Evolutionary conservation across 768 basidiomycete species (phyloP), one percentile per base, ranked within the genome.

Genomic region (Phylloporus sp.): DNA sequence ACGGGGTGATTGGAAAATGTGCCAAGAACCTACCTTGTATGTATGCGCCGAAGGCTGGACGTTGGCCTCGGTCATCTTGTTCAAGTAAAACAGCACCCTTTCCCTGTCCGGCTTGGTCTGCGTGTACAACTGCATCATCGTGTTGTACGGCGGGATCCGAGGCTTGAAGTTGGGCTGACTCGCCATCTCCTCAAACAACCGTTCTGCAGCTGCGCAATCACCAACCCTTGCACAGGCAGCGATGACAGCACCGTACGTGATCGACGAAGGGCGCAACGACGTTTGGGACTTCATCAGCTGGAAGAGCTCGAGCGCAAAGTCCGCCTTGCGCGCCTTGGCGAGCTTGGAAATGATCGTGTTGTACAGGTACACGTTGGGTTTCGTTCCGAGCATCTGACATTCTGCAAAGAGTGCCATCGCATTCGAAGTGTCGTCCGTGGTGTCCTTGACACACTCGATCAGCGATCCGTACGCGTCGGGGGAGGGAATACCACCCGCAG

Each of bases 331-430:
- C 4, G 96, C 96, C 65, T 87, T 91, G 26, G 91, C 84, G 9
- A 99, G 78, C 70, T 95, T 94, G 53, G 90, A 92, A 68, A 99
- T 97, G 69, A 94, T 86, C 57, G 90, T 97, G 72, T 99, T 98
- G 74, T 87, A 99, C 31, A 99, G 78, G 69, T 86, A 99, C 38
- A 85, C 75, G 60, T 90, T 93, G 14, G 91, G 86, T 26, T 59
- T 55, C 31, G 95, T 87, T 9, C 82, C 81, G 22, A 79, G 77
- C 35, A 69, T 65, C 50, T 82, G 76, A 18, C 86, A 76, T 65
- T 99, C 94, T 23, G 82, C 70, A 71, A 85, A 98, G 24, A 97
- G 77, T 24, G 81, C 76, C 66, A 92, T 72, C 0, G 92, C 94
- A 53, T 92, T 89, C 4, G 82, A 77, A 0, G 92, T 86, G 57